These are phyloP conservation scores for Cladophialophora carrionii DNA, from an alignment of 2,329 filamentous ascomycete species.

Conservation along the genomic window DNA sequence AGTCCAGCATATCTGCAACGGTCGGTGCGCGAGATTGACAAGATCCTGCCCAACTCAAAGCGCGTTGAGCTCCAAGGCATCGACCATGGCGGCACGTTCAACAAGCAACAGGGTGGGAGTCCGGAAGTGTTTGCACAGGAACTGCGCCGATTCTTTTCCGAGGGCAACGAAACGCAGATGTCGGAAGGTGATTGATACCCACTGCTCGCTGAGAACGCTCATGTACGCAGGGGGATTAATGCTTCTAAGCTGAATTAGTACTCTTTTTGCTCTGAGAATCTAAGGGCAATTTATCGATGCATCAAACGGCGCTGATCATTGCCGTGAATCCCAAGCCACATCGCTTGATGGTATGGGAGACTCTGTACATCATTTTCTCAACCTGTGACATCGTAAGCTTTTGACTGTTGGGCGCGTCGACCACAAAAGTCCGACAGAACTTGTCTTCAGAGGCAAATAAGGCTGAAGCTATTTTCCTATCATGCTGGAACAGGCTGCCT, in stretches of 20 bases:
- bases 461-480: too few relatives aligned
- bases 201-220: not conserved
- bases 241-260: not conserved
- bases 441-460: too few relatives aligned
- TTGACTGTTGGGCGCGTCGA: too few relatives aligned
- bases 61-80: constrained; percentile 19
- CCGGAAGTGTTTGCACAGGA: constrained; percentile 23
- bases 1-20: constrained; percentile 22
- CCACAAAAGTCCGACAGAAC: too few relatives aligned
- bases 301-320: too few relatives aligned
- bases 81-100: constrained; percentile 24
- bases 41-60: constrained; percentile 9
- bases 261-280: too few relatives aligned
- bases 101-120: constrained; percentile 21
- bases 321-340: too few relatives aligned
- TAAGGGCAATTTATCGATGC: too few relatives aligned
- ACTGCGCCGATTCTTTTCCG: constrained; percentile 22
- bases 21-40: constrained; percentile 23
- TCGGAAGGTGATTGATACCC: not conserved
- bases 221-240: not conserved
- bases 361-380: too few relatives aligned
- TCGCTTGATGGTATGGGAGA: too few relatives aligned
- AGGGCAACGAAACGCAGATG: not conserved
- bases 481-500: too few relatives aligned
- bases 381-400: too few relatives aligned